Evolutionary conservation across 169 alveolate genomes (phyloP), one percentile per base, ranked within the genome.

Genomic region (Cytauxzoon felis): DNA sequence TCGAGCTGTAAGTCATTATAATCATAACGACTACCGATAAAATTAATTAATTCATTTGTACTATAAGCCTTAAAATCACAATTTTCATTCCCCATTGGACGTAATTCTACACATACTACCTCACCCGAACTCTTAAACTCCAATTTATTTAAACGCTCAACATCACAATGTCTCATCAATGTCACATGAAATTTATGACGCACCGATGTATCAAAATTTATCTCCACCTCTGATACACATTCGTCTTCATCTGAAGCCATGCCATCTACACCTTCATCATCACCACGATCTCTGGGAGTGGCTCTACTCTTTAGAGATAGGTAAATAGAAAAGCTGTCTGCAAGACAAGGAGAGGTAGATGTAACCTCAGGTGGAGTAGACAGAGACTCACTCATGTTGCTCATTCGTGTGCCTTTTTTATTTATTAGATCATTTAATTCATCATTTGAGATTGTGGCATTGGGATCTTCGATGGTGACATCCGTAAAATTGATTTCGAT

Each of bases 101-200:
- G 34, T 54, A 76, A 75, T 43, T 76, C 86, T 26, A 57, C 79
- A 45, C 80, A 65, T 19, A 19, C 41, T 40, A 76, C 81, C 21
- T n/a, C 24, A 7, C 76, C 80, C 21, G 27, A 24, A 23, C 47
- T 11, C 8, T 29, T n/a, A 60, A 64, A 64, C 9, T 24, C 18
- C 21, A 66, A 27, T 56, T 47, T 30, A 13, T 32, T 16, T 5
- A 66, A 54, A 1, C 16, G 27, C 0, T 56, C 59, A 5, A 65
- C 79, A 4, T 66, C 49, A 8, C 27, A 50, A 34, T 66, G 50
- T 36, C 86, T 29, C 49, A 76, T 33, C 26, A 76, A 70, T 19
- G 86, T 76, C 27, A 76, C 81, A 23, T 76, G 86, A 23, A 73
- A 24, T 41, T 73, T 59, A 43, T 73, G 40, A 7, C 56, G 62